Evolutionary conservation across 2,329 filamentous ascomycete genomes (phyloP).

Genomic region (Raffaelea deltoideospora): DNA sequence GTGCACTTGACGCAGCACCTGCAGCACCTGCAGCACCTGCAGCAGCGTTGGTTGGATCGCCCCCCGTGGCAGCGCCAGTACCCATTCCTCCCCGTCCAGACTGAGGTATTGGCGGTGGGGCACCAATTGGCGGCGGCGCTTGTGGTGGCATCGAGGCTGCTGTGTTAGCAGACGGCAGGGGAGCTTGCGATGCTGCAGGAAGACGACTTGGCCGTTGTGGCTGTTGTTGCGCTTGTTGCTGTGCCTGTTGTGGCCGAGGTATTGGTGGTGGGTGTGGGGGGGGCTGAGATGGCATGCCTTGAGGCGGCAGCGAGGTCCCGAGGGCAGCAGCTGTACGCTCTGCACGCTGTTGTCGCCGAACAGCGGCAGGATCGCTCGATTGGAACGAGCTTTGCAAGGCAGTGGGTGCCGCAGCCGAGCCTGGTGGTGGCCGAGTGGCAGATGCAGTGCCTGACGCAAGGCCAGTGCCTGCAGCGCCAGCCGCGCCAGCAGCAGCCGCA

Average conservation of each 20-base stretch:
- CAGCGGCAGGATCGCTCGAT: slow-evolving; percentile 18
- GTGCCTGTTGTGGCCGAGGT: neutral
- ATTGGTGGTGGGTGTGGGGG: slow-evolving; percentile 5
- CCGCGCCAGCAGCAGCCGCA: slow-evolving; percentile 13
- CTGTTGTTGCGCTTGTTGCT: slow-evolving; percentile 5
- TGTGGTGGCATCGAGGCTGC: neutral
- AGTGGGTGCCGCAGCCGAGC: neutral
- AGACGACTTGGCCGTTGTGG: neutral
- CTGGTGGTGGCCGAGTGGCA: neutral
- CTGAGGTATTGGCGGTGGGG: neutral
- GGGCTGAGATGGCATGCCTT: slow-evolving; percentile 2
- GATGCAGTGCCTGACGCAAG: neutral
- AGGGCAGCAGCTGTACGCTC: slow-evolving; percentile 8
- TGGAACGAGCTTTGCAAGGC: slow-evolving; percentile 9
- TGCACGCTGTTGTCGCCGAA: slow-evolving; percentile 20
- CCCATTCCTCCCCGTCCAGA: no score
- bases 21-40: neutral
- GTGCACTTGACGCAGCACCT: neutral
- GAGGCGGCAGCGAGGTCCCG: slow-evolving; percentile 5
- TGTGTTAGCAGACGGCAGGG: neutral
- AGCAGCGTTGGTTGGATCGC: slow-evolving; percentile 6
- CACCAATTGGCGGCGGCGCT: neutral
- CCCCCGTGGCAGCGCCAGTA: neutral
- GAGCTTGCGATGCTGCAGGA: neutral
- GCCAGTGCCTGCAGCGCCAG: slow-evolving; percentile 9